These are phyloP conservation scores for Protomyces lactucae-debilis DNA, from an alignment of 1,139 yeast genomes.

Conservation along the genomic window DNA sequence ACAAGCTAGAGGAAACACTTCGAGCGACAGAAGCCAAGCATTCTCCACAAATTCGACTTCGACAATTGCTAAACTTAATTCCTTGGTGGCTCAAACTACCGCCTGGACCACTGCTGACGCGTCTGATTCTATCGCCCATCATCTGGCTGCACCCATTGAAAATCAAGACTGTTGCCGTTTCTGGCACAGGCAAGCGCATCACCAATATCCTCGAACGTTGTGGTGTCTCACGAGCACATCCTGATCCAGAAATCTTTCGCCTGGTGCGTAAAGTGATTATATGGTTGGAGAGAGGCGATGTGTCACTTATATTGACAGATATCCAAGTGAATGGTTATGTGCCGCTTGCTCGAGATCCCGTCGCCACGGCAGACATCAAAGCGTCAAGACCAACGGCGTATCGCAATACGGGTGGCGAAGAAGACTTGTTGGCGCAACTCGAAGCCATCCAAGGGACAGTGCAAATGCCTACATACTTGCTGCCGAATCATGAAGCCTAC, in stretches of 20 bases:
- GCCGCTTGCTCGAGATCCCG: conserved; percentile 19
- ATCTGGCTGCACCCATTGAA: conserved; percentile 14
- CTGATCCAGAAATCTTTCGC: conserved; percentile 20
- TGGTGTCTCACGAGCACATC: conserved; percentile 20
- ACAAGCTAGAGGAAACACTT: conserved; percentile 1
- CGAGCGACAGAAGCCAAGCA: background rate
- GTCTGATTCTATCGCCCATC: conserved; percentile 19
- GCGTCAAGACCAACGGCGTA: conserved; percentile 18
- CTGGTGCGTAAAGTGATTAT: conserved; percentile 19
- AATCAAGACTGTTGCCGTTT: conserved; percentile 6
- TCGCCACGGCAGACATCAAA: conserved; percentile 3
- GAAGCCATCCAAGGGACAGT: conserved; percentile 7
- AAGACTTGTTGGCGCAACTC: conserved; percentile 18
- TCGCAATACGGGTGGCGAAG: conserved; percentile 7
- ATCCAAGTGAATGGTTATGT: conserved; percentile 8
- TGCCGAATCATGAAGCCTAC: conserved; percentile 12
- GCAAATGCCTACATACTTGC: conserved; percentile 4
- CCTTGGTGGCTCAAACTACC: conserved; percentile 22
- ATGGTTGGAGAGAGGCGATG: conserved; percentile 22
- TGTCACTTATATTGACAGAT: conserved; percentile 12
- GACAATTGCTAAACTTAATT: conserved; percentile 1
- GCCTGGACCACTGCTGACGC: conserved; percentile 13
- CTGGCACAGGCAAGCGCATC: conserved; percentile 22
- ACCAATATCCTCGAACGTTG: conserved; percentile 17
- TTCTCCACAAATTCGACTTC: background rate